Evolutionary conservation across 192 early-diverging fungal species (phyloP), one percentile per base, ranked within the genome.

Genomic region (Entomortierella beljakovae): DNA sequence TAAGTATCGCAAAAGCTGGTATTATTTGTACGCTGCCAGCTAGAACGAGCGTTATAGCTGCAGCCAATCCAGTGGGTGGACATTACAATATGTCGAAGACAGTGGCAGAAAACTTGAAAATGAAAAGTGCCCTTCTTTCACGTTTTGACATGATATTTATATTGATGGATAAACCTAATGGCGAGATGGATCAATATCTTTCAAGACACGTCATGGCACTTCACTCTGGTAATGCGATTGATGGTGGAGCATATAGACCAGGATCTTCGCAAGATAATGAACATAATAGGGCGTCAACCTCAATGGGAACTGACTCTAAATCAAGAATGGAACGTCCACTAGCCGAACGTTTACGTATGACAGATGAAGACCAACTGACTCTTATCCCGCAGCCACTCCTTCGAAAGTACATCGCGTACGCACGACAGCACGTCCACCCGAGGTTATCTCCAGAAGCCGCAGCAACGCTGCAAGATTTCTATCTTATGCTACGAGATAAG

Each of bases 51-150:
- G 92, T 96, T 26, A 93, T 96, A 76, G 94, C 95, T 1, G 93
- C 95, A 0, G 95, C 95, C 7, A 97, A 97, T 59, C 95, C 95
- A 4, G 90, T 91, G 26, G 90, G 91, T 20, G 95, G 95, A 7
- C 91, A 92, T 59, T 97, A 97, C 88, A 94, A 95, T 83, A 93
- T 90, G 79, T 84, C 87, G 31, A 96, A 95, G 73, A 93, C 92
- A 4, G 90, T 96, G 0, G 77, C 92, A 0, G 94, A 96, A 59
- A 96, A 96, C 76, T 76, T 95, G 54, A 91, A 89, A 70, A 92
- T 95, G 87, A 87, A 85, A 49, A 83, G 81, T 48, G 91, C 90
- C 2, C 84, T 96, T 3, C 76, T 96, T 25, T 94, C 93, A 32
- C 84, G 91, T 20, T 96, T 96, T 49, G 94, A 96, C 59, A 73